Base-by-base conservation (phyloP, 1,284 basidiomycete genomes). In the Phaffia rhodozyma region DNA sequence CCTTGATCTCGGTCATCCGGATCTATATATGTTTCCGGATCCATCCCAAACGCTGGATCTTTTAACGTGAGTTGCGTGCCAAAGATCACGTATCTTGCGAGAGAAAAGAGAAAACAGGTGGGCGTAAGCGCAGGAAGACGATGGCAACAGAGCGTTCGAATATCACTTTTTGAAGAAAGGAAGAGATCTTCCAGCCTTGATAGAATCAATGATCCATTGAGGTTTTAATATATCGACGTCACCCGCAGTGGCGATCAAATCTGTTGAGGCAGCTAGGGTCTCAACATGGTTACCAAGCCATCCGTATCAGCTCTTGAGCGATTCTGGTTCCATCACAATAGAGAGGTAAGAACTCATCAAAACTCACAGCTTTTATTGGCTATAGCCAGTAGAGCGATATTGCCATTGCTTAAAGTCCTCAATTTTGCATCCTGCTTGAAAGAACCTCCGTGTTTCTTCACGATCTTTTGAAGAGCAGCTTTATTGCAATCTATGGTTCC, bases 171-270 rank as follows among this genome's bases (percentile, higher is more conserved):
- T 84, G 47, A 76, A 78, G 55, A 91, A 73, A 0, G 88, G 84
- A 18, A 84, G 72, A 20, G 79, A 75, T 61, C 80, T 75, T 20
- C 79, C 79, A 34, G 78, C 76, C 3, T 80, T 77, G 53, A 92
- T 79, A n/a, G 85, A 90, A 70, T 91, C 87, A 54, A 80, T 72
- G 58, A 96, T 78, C 90, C 91, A 96, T 38, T 81, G 76, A 0
- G 91, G 88, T 61, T 80, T 84, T 62, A 94, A 77, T 58, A 93
- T 81, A 70, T 89, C 86, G 64, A 83, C 86, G 67, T 86, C 68
- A 0, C 72, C 73, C 48, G 75, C 73, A 51, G 71, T 69, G 43
- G 72, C 73, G 57, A 63, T 6, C 57, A 61, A 58, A 25, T 68
- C 66, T 16, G 38, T 43, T 11, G 13, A 43, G 18, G 66, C 57